Base-by-base conservation (phyloP, 2,329 filamentous ascomycete species). In the Penicillium sclerotigenum region DNA sequence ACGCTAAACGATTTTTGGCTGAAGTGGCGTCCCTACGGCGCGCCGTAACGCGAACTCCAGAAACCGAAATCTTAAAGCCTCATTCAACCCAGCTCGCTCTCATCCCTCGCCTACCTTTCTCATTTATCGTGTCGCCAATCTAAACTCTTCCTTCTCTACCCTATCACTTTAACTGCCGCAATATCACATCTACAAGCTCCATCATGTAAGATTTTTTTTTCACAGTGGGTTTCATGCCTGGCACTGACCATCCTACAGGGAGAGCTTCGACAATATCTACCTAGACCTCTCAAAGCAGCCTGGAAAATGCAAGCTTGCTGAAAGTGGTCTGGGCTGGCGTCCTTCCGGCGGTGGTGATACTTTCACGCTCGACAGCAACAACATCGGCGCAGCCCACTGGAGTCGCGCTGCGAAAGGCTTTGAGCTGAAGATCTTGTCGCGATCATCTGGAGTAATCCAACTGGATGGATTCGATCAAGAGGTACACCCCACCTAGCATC, bases 221-320 rank as follows among this genome's bases (percentile, higher is more conserved):
- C n/a, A 20, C 40, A 14, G 34, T 9, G 22, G 41, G 51, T 31
- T 50, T 36, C 22, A 45, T 22, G 29, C 3, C 41, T 48, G 54
- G 20, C 24, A 47, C 61, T 66, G 45, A 66, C 56, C 28, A 53
- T 38, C 48, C 22, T 36, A 29, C 36, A 87, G 83, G 83, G 94
- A 99, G 85, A 94, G 88, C 72, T 99, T 99, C 78, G 93, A 97
- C 73, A 91, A 91, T 77, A 96, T 97, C 78, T 92, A 94, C 77
- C 86, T 99, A 68, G 93, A 99, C 74, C 84, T 99, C 58, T 97
- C 92, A 68, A 94, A 91, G 75, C 88, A 94, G 76, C 84, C 87
- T 57, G 94, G 94, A 65, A 94, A 93, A 79, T 97, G 92, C 79
- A 87, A 94, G 71, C 92, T 99, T 70, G 92, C 93, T 61, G 93